A percentile compares a stretch with the other conserved stretches of the same genome.
Evolutionary conservation across 257 asterid species (phyloP).

Genomic region (Mentha longifolia): DNA sequence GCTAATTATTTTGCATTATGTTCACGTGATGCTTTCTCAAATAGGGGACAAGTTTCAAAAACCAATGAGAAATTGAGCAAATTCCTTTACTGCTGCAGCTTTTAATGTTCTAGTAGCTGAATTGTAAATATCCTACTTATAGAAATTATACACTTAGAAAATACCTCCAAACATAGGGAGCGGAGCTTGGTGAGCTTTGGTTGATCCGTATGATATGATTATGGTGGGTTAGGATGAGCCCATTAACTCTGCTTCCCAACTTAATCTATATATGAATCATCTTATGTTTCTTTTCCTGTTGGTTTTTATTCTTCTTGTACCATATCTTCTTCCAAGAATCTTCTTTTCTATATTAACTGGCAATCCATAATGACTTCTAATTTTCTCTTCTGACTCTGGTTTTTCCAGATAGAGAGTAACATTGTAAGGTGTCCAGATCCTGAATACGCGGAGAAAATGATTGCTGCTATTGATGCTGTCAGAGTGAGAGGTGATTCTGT

Average conservation of each 20-base stretch:
- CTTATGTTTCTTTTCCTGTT: constrained; percentile 14
- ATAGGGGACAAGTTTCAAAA: no score
- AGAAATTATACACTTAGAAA: not conserved
- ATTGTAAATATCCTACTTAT: constrained; percentile 13
- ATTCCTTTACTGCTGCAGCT: not conserved
- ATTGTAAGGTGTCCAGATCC: constrained; percentile 93
- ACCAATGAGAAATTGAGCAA: not conserved
- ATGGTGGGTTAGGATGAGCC: constrained; percentile 10
- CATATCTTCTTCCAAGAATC: not conserved
- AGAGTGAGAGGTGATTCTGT: constrained; percentile 95
- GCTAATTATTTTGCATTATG: constrained; percentile 1
- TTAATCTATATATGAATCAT: constrained; percentile 17
- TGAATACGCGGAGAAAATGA: constrained; percentile 96
- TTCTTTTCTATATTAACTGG: constrained; percentile 14
- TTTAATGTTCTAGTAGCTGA: constrained; percentile 8
- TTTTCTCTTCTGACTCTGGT: not conserved
- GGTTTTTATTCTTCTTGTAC: constrained; percentile 17
- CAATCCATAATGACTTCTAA: constrained; percentile 18
- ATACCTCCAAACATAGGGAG: not conserved
- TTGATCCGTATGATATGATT: constrained; percentile 11
- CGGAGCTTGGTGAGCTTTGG: constrained; percentile 13
- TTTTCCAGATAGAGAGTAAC: constrained; percentile 79
- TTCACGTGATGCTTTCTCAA: no score
- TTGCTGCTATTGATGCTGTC: constrained; percentile 94
- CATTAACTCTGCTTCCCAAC: constrained; percentile 10